These are phyloP conservation scores for Neonectria hederae DNA, from an alignment of 2,329 filamentous ascomycete species.

Conservation along the genomic window DNA sequence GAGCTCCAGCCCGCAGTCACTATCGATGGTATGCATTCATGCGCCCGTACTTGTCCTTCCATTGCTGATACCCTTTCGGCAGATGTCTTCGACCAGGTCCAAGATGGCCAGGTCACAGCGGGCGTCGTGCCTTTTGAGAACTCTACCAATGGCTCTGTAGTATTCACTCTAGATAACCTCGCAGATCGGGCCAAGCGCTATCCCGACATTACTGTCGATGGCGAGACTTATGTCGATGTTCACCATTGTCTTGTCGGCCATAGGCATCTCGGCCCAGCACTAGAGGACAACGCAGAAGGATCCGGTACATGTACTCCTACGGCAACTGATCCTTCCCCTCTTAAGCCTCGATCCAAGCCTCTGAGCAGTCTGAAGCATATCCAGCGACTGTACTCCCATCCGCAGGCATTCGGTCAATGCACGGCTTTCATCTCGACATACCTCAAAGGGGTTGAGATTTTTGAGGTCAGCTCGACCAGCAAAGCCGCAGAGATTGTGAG, in stretches of 20 bases:
- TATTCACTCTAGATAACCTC: constrained; percentile 89
- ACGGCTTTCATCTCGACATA: constrained; percentile 75
- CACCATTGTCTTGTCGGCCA: constrained; percentile 85
- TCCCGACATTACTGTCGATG: constrained; percentile 77
- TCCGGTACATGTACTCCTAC: constrained; percentile 63
- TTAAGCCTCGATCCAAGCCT: constrained; percentile 59
- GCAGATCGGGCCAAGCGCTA: constrained; percentile 75
- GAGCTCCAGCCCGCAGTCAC: constrained; percentile 60
- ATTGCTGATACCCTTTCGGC: constrained; percentile 24
- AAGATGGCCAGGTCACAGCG: constrained; percentile 68
- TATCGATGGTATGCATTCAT: constrained; percentile 55
- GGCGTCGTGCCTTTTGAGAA: constrained; percentile 97
- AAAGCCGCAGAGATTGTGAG: constrained; percentile 82
- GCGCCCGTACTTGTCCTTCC: constrained; percentile 2
- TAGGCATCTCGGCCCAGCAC: constrained; percentile 39
- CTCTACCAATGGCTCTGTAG: constrained; percentile 91
- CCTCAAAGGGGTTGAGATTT: constrained; percentile 78
- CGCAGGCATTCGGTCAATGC: constrained; percentile 95
- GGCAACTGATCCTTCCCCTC: constrained; percentile 53
- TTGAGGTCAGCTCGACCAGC: constrained; percentile 87
- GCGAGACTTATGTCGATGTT: constrained; percentile 86
- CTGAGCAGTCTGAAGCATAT: constrained; percentile 67
- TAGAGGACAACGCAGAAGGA: constrained; percentile 44
- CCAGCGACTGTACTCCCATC: constrained; percentile 86
- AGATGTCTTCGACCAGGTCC: constrained; percentile 85